Base-by-base conservation (phyloP, 2,329 filamentous ascomycete genomes). In the Tolypocladium nubicola region DNA sequence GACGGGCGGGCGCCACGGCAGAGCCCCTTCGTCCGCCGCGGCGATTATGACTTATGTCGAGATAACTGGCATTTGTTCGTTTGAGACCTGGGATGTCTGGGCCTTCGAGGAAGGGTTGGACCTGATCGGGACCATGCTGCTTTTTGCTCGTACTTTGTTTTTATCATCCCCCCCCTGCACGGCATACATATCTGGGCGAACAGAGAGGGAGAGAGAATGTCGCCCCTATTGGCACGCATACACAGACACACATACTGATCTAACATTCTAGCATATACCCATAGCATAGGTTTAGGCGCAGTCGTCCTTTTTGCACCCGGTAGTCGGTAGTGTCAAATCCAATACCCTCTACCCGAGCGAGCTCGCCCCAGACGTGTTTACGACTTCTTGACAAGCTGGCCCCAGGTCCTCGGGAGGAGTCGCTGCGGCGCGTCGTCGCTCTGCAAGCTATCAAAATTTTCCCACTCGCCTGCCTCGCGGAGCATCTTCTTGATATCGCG, bases 231-330 rank as follows among this genome's bases (percentile, higher is more conserved):
- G 47, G 30, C 47, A 50, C 30, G 45, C 39, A 53, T 45, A 21
- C 47, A 47, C 53, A 56, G 47, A 56, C 59, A 45, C 52, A 56
- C 53, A 60, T 57, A 58, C 56, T 58, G 57, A 61, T 66, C 57
- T 61, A 70, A 63, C 64, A 61, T 67, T 70, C 63, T 66, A 68
- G 66, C 65, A 70, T 70, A 71, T 71, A 71, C 67, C 68, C 67
- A 62, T 67, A 68, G 64, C 68, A 70, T 67, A 68, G 59, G 64
- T 63, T 59, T 64, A 61, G 64, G 68, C 63, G 66, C 61, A 64
- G 63, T 30, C 53, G 16, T 56, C 21, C 45, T 52, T 58, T 53
- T 52, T 9, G 30, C 21, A 33, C 47, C 45, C 13, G 26, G 50
- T 53, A 53, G 52, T 37, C 7, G 52, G 19, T 21, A 41, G 40